Conservation (phyloP, 805 yeast species). For the Yarrowia hollandica region DNA sequence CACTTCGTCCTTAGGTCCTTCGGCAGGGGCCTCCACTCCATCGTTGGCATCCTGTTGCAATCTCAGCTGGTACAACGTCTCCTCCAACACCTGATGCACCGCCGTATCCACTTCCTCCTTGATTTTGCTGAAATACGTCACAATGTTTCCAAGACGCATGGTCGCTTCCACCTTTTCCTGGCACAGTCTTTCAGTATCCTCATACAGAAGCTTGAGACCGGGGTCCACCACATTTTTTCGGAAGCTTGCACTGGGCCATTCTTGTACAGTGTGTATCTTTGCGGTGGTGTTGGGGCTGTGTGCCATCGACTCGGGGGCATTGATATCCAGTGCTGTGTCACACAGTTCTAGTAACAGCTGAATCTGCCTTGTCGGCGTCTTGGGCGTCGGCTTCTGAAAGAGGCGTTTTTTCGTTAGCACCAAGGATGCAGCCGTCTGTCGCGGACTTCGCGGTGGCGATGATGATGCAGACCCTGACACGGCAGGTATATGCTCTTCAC, state of each 20-base stretch:
- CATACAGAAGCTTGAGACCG: conserved; percentile 60
- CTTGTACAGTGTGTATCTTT: conserved; percentile 10
- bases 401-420: conserved; percentile 33
- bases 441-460: conserved; percentile 30
- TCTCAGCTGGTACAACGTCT: conserved; percentile 45
- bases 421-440: conserved; percentile 13
- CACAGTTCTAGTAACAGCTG: conserved; percentile 59
- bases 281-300: conserved; percentile 17
- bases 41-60: conserved; percentile 15
- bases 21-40: conserved; percentile 27
- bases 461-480: conserved; percentile 13
- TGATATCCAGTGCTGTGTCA: conserved; percentile 71
- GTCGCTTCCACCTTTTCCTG: conserved; percentile 68
- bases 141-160: conserved; percentile 67
- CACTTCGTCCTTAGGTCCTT: not conserved
- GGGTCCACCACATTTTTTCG: conserved; percentile 42
- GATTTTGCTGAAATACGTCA: conserved; percentile 72
- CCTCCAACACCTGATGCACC: conserved; percentile 62
- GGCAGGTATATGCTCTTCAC: conserved; percentile 11
- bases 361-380: conserved; percentile 49
- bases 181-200: conserved; percentile 64
- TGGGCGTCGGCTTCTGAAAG: conserved; percentile 38
- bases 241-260: conserved; percentile 28
- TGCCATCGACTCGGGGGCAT: conserved; percentile 56
- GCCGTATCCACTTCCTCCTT: conserved; percentile 74